phyloP scores from a whole-genome alignment of 352 stramenopile species.

The Phytopythium sindhum region DNA sequence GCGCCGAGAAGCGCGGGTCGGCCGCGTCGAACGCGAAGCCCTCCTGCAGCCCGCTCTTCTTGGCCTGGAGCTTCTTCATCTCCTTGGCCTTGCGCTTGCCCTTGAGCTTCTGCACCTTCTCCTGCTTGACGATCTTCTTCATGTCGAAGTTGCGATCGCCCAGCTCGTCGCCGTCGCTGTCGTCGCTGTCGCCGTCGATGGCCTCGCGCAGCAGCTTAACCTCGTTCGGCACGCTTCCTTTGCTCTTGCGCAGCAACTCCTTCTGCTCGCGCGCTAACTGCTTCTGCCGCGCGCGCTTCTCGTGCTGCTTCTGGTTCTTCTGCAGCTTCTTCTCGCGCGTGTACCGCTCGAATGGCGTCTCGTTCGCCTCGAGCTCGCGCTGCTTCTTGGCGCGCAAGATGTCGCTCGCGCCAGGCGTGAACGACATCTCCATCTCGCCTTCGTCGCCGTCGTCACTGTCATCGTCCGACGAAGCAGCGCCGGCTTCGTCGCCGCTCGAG shows the following conservation, averaged over 20 bases:
- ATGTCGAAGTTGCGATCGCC: slow-evolving; percentile 84
- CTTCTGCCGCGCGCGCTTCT: slow-evolving; percentile 70
- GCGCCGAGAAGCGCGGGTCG: slow-evolving; percentile 68
- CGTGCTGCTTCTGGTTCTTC: slow-evolving; percentile 82
- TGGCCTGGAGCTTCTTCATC: slow-evolving; percentile 57
- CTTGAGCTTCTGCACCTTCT: slow-evolving; percentile 75
- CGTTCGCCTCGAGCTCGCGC: slow-evolving; percentile 69
- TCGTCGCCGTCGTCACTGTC: slow-evolving; percentile 20
- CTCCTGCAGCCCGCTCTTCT: slow-evolving; percentile 64
- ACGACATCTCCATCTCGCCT: slow-evolving; percentile 85
- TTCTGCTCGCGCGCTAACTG: slow-evolving; percentile 57
- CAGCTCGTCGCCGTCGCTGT: slow-evolving; percentile 16
- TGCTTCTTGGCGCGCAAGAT: slow-evolving; percentile 75
- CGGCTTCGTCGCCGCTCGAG: slow-evolving; percentile 31
- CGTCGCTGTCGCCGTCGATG: slow-evolving; percentile 37
- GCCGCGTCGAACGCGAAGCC: slow-evolving; percentile 73
- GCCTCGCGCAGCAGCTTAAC: slow-evolving; percentile 56
- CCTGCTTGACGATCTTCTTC: slow-evolving; percentile 71
- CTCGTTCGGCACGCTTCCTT: slow-evolving; percentile 36
- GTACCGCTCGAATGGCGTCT: slow-evolving; percentile 85
- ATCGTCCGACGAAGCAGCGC: slow-evolving; percentile 9
- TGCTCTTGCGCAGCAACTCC: slow-evolving; percentile 56
- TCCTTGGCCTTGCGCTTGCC: slow-evolving; percentile 79
- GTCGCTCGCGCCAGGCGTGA: slow-evolving; percentile 63
- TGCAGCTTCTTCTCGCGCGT: slow-evolving; percentile 82